phyloP scores from a whole-genome alignment of 306 rosid species.

The Quercus bicolor region DNA sequence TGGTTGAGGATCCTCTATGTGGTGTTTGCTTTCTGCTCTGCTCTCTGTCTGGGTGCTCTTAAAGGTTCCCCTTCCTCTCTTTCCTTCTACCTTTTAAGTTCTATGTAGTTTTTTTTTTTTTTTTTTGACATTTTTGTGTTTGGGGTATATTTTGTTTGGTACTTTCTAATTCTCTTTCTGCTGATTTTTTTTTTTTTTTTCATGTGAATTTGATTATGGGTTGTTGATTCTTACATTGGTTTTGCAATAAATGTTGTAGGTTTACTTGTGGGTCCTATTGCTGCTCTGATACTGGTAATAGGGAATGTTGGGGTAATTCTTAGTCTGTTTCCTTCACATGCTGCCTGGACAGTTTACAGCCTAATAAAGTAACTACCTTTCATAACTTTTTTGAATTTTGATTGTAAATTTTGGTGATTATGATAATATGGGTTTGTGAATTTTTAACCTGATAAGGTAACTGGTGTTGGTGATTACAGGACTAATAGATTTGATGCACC shows the following conservation, averaged over 20 bases:
- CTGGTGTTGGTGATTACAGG: slow-evolving; percentile 47
- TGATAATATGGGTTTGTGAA: slow-evolving; percentile 7
- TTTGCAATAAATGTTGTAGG: slow-evolving; percentile 39
- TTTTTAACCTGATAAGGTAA: neutral
- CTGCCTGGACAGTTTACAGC: slow-evolving; percentile 71
- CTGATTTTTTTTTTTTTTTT: neutral
- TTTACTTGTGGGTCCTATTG: slow-evolving; percentile 71
- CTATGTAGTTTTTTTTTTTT: neutral
- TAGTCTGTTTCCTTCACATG: slow-evolving; percentile 68
- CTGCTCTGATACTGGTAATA: slow-evolving; percentile 51
- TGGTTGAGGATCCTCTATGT: slow-evolving; percentile 52
- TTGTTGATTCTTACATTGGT: slow-evolving; percentile 18
- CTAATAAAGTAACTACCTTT: slow-evolving; percentile 46
- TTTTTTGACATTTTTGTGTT: neutral
- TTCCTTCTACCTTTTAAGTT: neutral
- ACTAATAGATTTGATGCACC: slow-evolving; percentile 54
- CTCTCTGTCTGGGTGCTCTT: slow-evolving; percentile 62
- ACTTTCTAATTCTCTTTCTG: neutral
- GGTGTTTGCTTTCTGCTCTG: slow-evolving; percentile 58
- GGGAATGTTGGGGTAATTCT: slow-evolving; percentile 72
- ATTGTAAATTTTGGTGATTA: neutral
- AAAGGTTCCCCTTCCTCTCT: slow-evolving; percentile 52
- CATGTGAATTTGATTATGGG: slow-evolving; percentile 23
- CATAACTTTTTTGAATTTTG: neutral
- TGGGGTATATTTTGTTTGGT: neutral